Evolutionary conservation across 2,329 filamentous ascomycete genomes (phyloP), one percentile per base, ranked within the genome.

Genomic region (Hypoxylon rubiginosum): DNA sequence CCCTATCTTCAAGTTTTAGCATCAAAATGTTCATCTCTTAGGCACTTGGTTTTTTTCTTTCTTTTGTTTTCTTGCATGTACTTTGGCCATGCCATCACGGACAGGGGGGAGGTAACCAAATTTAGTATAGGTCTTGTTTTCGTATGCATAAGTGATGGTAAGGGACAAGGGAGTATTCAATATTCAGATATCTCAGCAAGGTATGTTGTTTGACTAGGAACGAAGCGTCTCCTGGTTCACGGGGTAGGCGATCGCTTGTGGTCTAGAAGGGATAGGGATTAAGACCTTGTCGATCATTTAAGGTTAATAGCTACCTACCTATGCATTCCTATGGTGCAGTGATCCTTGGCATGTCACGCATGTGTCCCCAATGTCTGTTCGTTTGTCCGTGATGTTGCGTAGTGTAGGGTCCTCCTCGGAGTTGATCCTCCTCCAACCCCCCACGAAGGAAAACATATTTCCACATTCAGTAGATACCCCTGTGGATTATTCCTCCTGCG

Each of bases 281-380:
- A 36, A 21, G 21, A 21, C 43, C 21, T 34, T 24, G 51, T 56
- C 55, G 21, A 30, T 62, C 51, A 61, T 50, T 61, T 61, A 55
- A 61, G 46, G 58, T 62, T 62, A 28, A 50, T 21, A 36, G 34
- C 11, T 15, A 15, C 26, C 26, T 21, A n/a, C n/a, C n/a, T n/a
- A n/a, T 52, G 45, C 43, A 50, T 36, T 52, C 21, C 30, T 43
- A 39, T 21, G n/a, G 15, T 55, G 26, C 15, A 13, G 24, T 7
- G 46, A 32, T 34, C 17, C 58, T 61, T 55, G 58, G 58, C 58
- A 56, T 56, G 51, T 54, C 51, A 49, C 43, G 58, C 45, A 51
- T 56, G n/a, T 26, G 52, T 51, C 51, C 56, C 58, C 41, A 61
- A 15, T 36, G 52, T 60, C 39, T 28, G 26, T 34, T 62, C 51